Base-by-base conservation (phyloP, 1,284 basidiomycete species). In the Sanguinoderma infundibulare region DNA sequence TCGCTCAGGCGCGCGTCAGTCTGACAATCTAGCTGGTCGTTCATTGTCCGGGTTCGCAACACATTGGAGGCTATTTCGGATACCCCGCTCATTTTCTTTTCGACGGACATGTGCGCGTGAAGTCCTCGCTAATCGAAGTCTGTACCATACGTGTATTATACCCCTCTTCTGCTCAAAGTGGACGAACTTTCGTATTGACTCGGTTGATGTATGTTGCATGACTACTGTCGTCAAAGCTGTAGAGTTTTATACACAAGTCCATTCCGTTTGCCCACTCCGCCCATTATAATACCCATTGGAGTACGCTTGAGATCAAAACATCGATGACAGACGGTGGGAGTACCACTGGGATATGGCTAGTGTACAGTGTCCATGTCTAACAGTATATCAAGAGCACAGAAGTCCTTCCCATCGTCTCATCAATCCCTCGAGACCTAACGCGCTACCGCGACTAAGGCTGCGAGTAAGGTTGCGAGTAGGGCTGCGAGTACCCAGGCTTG, bases 1-100 rank as follows among this genome's bases (percentile, higher is more conserved):
- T 66, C 54, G 65, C 60, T 12, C 60, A 64, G 44, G 63, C 60
- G 49, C 60, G 57, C 40, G 39, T 52, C 34, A 59, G 56, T 32
- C 61, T 65, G 34, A 39, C 63, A 3, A 52, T 59, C 53, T 64
- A 50, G 30, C 20, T 24, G 20, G 10, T 32, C 46, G 4, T 17
- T n/a, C 17, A 7, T 32, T 20, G 7, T 35, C 7, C 17, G 28
- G 15, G n/a, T 5, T 28, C 17, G 15, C 38, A 12, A 32, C 46
- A 32, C 28, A 32, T 30, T 30, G 28, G 46, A 49, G 7, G 46
- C 28, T 30, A 32, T 49, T 9, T 49, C 8, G 46, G 6, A 46
- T 7, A 49, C 8, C n/a, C n/a, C n/a, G 3, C 32, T 30, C 3
- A 2, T n/a, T 9, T 49, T 32, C 24, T 49, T 6, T 20, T 17